Percentiles rank a stretch among this genome's conserved stretches.
Conservation (phyloP, 176 grass and related monocot species). For the Paspalum vaginatum region DNA sequence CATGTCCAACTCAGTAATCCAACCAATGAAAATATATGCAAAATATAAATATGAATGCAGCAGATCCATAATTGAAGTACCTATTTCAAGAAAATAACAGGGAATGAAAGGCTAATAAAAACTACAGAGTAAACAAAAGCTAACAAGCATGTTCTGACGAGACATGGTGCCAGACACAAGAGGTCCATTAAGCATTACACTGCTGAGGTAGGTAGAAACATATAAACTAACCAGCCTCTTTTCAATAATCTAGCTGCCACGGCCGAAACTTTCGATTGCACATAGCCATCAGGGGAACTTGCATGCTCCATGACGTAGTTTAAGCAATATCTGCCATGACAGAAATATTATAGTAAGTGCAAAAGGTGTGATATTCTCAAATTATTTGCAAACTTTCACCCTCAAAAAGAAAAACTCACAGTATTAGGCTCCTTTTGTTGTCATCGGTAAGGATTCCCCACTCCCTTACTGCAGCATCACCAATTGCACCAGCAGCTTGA, state of each 20-base stretch:
- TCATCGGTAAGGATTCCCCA: conserved; percentile 94
- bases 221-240: conserved; percentile 87
- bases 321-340: conserved; percentile 75
- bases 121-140: conserved; percentile 14
- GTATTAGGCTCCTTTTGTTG: conserved; percentile 84
- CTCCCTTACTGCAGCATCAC: conserved; percentile 95
- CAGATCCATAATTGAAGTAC: not conserved
- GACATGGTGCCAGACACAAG: conserved; percentile 16
- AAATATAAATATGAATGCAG: conserved; percentile 33
- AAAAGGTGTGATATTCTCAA: conserved; percentile 12
- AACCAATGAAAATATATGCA: conserved; percentile 22
- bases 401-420: conserved; percentile 50
- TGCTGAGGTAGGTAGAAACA: conserved; percentile 27
- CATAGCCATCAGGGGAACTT: conserved; percentile 79
- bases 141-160: conserved; percentile 32
- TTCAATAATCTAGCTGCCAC: conserved; percentile 88
- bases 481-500: conserved; percentile 94
- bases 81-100: not conserved
- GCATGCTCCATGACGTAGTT: conserved; percentile 90
- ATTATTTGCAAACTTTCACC: conserved; percentile 29
- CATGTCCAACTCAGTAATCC: conserved; percentile 4
- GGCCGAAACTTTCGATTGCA: conserved; percentile 87
- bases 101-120: not conserved
- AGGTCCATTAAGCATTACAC: conserved; percentile 21
- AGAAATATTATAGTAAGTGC: conserved; percentile 11